A percentile compares a stretch with the other conserved stretches of the same genome.
Evolutionary conservation across 1,284 basidiomycete species (phyloP).

Genomic region (Grifola frondosa): DNA sequence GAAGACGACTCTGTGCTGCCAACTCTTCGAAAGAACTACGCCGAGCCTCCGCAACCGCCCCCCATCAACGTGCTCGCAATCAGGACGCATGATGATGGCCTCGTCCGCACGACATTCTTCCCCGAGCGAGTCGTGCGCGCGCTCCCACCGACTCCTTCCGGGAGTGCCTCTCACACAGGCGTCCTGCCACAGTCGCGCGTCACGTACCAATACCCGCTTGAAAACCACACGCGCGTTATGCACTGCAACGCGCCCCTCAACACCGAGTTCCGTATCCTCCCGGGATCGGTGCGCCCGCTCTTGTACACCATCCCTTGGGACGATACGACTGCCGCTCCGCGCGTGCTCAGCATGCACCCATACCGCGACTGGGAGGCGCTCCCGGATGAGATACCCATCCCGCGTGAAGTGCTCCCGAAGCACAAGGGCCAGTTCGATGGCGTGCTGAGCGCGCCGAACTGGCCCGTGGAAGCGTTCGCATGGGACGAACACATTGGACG

Average conservation of each 20-base stretch:
- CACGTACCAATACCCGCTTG: constrained; percentile 4
- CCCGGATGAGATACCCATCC: not conserved
- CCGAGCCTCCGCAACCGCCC: constrained; percentile 4
- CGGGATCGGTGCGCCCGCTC: constrained; percentile 50
- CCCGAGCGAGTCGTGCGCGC: constrained; percentile 12
- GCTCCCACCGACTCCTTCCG: constrained; percentile 9
- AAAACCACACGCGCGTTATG: not conserved
- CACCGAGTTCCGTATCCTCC: constrained; percentile 35
- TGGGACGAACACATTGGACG: no score
- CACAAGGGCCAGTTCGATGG: constrained; percentile 4
- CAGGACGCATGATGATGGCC: constrained; percentile 5
- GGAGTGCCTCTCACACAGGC: not conserved
- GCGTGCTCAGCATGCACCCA: constrained; percentile 10
- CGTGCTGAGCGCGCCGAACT: not conserved
- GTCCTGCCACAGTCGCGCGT: not conserved
- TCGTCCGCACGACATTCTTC: constrained; percentile 21
- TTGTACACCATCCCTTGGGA: constrained; percentile 39
- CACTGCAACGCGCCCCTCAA: constrained; percentile 3
- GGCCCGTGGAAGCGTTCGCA: constrained; percentile 27
- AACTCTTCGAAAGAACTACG: constrained; percentile 21
- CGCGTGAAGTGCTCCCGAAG: constrained; percentile 1
- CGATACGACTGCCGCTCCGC: constrained; percentile 12
- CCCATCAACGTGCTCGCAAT: constrained; percentile 10
- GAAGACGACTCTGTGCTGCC: constrained; percentile 36
- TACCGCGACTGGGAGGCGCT: constrained; percentile 6